Base-by-base conservation (phyloP, 2,329 filamentous ascomycete genomes). In the Lachnellula cervina region DNA sequence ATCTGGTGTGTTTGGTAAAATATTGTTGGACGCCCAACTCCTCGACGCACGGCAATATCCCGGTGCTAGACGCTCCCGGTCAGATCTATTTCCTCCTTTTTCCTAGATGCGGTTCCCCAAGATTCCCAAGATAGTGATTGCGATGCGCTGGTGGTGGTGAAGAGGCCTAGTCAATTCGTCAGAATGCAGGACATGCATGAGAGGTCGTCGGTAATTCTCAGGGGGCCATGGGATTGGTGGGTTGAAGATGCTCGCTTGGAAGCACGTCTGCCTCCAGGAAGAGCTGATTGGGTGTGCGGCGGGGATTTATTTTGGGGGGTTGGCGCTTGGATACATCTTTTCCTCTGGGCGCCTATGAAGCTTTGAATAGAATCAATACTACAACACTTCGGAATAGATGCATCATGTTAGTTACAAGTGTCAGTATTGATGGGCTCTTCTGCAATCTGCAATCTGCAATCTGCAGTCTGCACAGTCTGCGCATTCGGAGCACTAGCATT, bases 1-100 rank as follows among this genome's bases (percentile, higher is more conserved):
- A 34, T 32, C 5, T 25, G 49, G 42, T 51, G 40, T 37, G 42
- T 51, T 34, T 37, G 25, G 19, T 49, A 32, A 44, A 23, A n/a
- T 38, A 42, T 11, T 34, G 42, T 46, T 21, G 38, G 47, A 40
- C 37, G 38, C 52, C 28, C 23, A 21, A 44, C 5, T 17, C 42
- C 11, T 14, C 47, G 6, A 42, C 47, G 14, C 44, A 47, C 49
- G 38, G 49, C 49, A 58, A 60, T 54, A 37, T 52, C 47, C 56
- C 51, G 59, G 55, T 51, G 44, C 46, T 58, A 59, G 57, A 54
- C 63, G 63, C 64, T 56, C 62, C 57, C 58, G 59, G 62, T 63
- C 50, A 59, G 57, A 56, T 59, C 49, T 62, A 58, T 56, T 58
- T 49, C 49, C 50, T 54, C 17, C 37, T 55, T 34, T 34, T 42